Conservation (phyloP, 257 asterid genomes). For the Echites panduratus region DNA sequence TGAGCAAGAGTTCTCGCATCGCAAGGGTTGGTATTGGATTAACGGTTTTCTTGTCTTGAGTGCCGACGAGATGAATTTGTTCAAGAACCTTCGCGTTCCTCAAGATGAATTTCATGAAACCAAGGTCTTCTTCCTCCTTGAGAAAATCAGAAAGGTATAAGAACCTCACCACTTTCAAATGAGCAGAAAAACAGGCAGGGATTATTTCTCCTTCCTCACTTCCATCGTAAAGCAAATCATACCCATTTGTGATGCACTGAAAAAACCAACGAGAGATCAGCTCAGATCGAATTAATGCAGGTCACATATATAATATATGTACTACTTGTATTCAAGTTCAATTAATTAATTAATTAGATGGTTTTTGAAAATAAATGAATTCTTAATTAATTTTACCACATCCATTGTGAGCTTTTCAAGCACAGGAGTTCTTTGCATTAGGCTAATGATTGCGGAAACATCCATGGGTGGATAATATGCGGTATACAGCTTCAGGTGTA, state of each 20-base stretch:
- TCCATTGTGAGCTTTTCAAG: background rate
- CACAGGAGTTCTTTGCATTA: background rate
- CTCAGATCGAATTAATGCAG: background rate
- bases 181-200: background rate
- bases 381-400: background rate
- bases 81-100: background rate
- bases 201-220: background rate
- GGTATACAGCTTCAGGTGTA: background rate
- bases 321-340: background rate
- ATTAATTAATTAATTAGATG: no score
- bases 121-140: background rate
- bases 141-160: background rate
- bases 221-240: background rate
- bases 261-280: background rate
- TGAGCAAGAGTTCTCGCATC: background rate
- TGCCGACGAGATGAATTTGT: background rate
- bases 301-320: no score
- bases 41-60: no score
- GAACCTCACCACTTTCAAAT: background rate
- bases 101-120: background rate
- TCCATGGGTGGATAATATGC: background rate
- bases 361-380: background rate
- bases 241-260: background rate
- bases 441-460: background rate
- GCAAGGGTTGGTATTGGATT: background rate